Evolutionary conservation across 768 basidiomycete genomes (phyloP).

Genomic region (Asterophora parasitica): DNA sequence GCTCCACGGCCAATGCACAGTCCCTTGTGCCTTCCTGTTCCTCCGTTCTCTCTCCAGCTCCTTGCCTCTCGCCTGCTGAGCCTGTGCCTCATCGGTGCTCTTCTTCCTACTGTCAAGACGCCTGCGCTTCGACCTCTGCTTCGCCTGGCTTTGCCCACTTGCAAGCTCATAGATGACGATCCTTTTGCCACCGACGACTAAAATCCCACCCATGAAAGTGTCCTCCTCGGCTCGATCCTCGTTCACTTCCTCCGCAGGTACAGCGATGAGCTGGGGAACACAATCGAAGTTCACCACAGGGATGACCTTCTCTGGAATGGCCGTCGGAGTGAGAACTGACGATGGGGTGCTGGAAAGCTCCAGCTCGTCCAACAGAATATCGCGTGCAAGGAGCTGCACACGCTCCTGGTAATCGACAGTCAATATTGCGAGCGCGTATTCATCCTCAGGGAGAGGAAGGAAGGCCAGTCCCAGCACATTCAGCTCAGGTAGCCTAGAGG

Average conservation of each 20-base stretch:
- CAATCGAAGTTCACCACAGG: conserved; percentile 29
- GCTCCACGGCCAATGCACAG: conserved; percentile 73
- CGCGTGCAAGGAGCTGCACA: conserved; percentile 60
- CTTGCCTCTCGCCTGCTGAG: conserved; percentile 46
- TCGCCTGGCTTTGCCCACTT: conserved; percentile 40
- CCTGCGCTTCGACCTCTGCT: conserved; percentile 51
- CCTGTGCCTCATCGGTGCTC: conserved; percentile 37
- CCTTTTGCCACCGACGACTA: conserved; percentile 66
- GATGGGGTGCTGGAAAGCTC: conserved; percentile 50
- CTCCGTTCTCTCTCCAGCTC: conserved; percentile 51
- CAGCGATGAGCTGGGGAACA: conserved; percentile 36
- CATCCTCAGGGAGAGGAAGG: conserved; percentile 39
- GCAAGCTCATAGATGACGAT: conserved; percentile 60
- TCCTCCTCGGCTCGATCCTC: conserved; percentile 27
- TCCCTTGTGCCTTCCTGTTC: conserved; percentile 49
- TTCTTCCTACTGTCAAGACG: conserved; percentile 48
- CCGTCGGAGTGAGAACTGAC: conserved; percentile 44
- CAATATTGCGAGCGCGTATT: conserved; percentile 59
- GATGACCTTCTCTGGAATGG: conserved; percentile 46
- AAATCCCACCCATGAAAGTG: conserved; percentile 56
- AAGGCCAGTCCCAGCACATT: conserved; percentile 68
- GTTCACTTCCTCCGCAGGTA: conserved; percentile 28
- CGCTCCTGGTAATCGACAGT: conserved; percentile 58
- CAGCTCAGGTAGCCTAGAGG: conserved; percentile 52
- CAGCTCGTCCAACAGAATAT: conserved; percentile 41